These are phyloP conservation scores for Periconia digitata DNA, from an alignment of 2,329 filamentous ascomycete genomes.

Conservation along the genomic window DNA sequence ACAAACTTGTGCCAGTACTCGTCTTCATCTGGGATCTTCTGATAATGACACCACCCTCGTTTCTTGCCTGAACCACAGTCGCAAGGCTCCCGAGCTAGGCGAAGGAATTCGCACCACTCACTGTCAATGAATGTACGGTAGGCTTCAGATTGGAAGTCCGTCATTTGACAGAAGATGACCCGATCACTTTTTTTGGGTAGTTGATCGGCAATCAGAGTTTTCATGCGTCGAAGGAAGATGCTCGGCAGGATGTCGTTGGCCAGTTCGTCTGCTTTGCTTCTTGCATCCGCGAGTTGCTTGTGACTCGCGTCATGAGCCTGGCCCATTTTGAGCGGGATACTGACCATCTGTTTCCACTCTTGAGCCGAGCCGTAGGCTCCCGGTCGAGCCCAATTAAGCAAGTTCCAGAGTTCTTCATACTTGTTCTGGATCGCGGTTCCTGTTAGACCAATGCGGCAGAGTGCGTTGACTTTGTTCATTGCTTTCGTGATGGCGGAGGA, in stretches of 20 bases:
- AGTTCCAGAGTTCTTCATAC: conserved; percentile 94
- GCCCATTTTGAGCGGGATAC: conserved; percentile 77
- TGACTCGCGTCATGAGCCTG: conserved; percentile 91
- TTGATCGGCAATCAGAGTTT: conserved; percentile 87
- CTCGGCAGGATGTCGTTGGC: conserved; percentile 84
- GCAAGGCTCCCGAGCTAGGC: conserved; percentile 67
- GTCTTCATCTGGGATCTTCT: conserved; percentile 55
- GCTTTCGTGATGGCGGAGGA: conserved; percentile 76
- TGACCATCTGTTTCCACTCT: conserved; percentile 79
- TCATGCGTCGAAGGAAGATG: conserved; percentile 92
- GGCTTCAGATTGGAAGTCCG: conserved; percentile 74
- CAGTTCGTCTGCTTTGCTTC: conserved; percentile 80
- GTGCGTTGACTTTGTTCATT: conserved; percentile 86
- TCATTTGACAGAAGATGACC: conserved; percentile 93
- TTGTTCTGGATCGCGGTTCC: conserved; percentile 98
- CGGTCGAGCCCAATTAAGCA: conserved; percentile 95
- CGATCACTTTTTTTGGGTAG: conserved; percentile 92
- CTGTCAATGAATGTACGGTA: conserved; percentile 82
- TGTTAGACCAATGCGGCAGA: conserved; percentile 90
- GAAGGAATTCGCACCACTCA: conserved; percentile 69
- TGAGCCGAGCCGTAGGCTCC: conserved; percentile 67
- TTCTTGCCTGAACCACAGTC: conserved; percentile 69
- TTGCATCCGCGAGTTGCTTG: conserved; percentile 76
- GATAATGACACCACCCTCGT: conserved; percentile 79
- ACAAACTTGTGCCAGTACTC: conserved; percentile 73